Conservation (phyloP, 2,329 filamentous ascomycete genomes). For the Pleurostoma richardsiae region DNA sequence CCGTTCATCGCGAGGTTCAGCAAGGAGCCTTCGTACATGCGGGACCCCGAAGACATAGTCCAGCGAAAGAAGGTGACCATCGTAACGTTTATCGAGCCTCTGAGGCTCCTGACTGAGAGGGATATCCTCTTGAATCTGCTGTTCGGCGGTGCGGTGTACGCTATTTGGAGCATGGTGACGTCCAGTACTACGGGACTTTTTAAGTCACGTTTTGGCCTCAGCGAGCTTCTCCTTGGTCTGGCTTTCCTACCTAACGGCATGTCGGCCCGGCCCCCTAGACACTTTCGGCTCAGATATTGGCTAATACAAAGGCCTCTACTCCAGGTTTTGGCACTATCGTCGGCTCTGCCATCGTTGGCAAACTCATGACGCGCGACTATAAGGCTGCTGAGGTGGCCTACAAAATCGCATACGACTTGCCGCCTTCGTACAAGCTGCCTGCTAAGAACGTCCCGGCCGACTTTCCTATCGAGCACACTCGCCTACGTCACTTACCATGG, state of each 20-base stretch:
- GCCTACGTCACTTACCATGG: constrained; percentile 32
- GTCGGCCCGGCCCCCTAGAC: background rate
- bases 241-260: constrained; percentile 19
- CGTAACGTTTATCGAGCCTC: constrained; percentile 25
- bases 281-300: background rate
- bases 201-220: constrained; percentile 17
- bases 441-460: constrained; percentile 20
- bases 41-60: constrained; percentile 7
- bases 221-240: constrained; percentile 16
- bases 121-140: constrained; percentile 36
- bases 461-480: constrained; percentile 36
- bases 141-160: constrained; percentile 19
- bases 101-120: constrained; percentile 32
- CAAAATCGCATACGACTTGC: constrained; percentile 17
- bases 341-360: constrained; percentile 33
- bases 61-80: constrained; percentile 16
- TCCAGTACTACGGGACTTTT: constrained; percentile 32
- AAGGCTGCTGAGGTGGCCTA: constrained; percentile 17
- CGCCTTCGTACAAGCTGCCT: constrained; percentile 18
- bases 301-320: too few relatives aligned
- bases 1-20: constrained; percentile 11
- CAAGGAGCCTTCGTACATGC: constrained; percentile 8
- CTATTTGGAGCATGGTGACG: constrained; percentile 40
- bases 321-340: constrained; percentile 30
- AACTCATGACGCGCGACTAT: constrained; percentile 34